Evolutionary conservation across 352 stramenopile genomes (phyloP), one percentile per base, ranked within the genome.

Genomic region (Blastocystis sp.): DNA sequence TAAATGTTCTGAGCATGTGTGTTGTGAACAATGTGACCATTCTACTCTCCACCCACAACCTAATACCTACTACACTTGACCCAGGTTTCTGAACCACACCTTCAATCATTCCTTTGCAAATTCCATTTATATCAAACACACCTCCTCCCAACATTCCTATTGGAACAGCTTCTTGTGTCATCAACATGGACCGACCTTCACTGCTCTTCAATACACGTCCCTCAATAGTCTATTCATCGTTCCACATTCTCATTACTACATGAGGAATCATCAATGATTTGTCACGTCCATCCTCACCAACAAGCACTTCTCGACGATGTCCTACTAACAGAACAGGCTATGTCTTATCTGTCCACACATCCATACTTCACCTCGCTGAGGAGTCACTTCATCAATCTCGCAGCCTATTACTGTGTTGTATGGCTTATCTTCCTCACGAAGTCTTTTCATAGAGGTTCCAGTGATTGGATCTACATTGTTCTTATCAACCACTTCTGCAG

Each of bases 1-100:
- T 81, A 81, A 0, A 81, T 42, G 39, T 81, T 81, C 71, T 81
- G 71, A 32, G 71, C 71, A 51, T 81, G 71, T n/a, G 71, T 81
- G 49, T 81, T 66, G 16, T 49, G 49, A 21, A 81, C 71, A 16
- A 46, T 9, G 29, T 81, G 71, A 0, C 71, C 71, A 46, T 81
- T 81, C 71, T 81, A 81, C 27, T 52, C 32, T 81, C 3, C 63
- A 19, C 9, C 0, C 27, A 16, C 1, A 16, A 16, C 7, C 0
- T 5, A 1, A 16, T 0, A 21, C n/a, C 21, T 27, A 81, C 71
- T 0, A 81, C 65, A 6, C 7, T 63, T 24, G 49, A 39, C n/a
- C 46, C 71, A 0, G 71, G 71, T 32, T 63, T 66, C 27, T 81
- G 71, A 32, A 81, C 71, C 16, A 81, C 49, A 21, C 71, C 71